Base-by-base conservation (phyloP, 345 rosid genomes). In the Noccaea caerulescens region DNA sequence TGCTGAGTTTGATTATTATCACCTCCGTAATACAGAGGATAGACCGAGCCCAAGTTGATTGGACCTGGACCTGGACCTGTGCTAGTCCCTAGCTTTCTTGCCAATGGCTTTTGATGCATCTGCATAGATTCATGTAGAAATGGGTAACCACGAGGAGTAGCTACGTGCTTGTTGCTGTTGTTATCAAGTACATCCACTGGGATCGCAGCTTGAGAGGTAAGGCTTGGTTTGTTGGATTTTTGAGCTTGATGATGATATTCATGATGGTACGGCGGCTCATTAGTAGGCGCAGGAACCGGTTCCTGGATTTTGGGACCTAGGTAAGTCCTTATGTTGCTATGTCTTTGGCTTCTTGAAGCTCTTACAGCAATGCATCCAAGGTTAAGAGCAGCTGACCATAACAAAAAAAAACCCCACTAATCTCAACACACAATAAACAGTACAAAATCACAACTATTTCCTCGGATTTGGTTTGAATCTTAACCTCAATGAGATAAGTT, bases 271-370 rank as follows among this genome's bases (percentile, higher is more conserved):
- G 13, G 3, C 23, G 49, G 79, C 27, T 75, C 83, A 9, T 82
- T 82, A 44, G 75, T 46, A 9, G 89, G 44, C 13, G 75, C 65
- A 71, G 85, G 45, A 42, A 66, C 72, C 6, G 87, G 77, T 74
- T 87, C 96, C 51, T 79, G 92, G 37, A 80, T 45, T 82, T 84
- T 86, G 10, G 91, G 88, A 63, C 80, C 71, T 32, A 91, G 97
- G 78, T 94, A 94, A 68, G 79, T 84, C 87, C 98, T 87, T 51
- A 86, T 87, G 80, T 83, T 87, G 71, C 76, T 82, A 73, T 94
- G 97, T 27, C 99, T 83, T 83, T 94, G 96, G 81, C 99, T 92
- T 84, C 99, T 89, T 4, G 98, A 89, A 81, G 99, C 96, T 85
- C 87, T 83, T 62, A 89, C 97, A 0, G 93, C 89, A 79, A 88